Evolutionary conservation across 2,329 filamentous ascomycete genomes (phyloP), one percentile per base, ranked within the genome.

Genomic region (Pseudocercospora fuligena): DNA sequence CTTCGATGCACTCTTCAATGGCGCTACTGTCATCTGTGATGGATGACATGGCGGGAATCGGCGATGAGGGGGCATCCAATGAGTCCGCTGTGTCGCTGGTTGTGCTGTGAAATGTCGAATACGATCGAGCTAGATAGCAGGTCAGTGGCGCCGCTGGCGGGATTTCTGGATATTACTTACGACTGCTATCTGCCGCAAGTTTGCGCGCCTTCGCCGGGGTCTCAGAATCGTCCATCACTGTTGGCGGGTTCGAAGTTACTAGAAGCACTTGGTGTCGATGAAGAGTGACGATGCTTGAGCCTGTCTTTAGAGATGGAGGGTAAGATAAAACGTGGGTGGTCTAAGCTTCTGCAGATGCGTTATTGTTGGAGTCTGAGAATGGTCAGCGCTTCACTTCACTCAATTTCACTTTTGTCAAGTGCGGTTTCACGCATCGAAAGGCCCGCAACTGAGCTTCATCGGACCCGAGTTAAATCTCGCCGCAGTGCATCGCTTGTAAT

Each of bases 151-250:
- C 31, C 12, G 25, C 14, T 25, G n/a, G 12, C n/a, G 57, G 27
- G 29, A 9, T n/a, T 25, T 36, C 19, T 23, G 29, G 8, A 23
- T 11, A 11, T 5, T 3, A 31, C 51, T 56, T 16, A 56, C 51
- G 51, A 56, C 23, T 56, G 51, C 51, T 31, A 5, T 56, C 25
- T 31, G 21, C 57, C 36, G 57, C 9, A 23, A 47, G 9, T 23
- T 60, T 60, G 33, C 33, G 33, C 19, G 57, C 19, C 33, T 60
- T 60, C 33, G 33, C 19, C n/a, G 57, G 57, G 8, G 57, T 21
- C 23, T 25, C 57, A 46, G 33, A 60, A 6, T 25, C 40, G 19
- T 60, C 36, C 57, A 60, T 60, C 16, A 36, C 40, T 12, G 23
- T n/a, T n/a, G 51, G 27, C 25, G 23, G 2, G 51, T 14, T 29